Conservation (phyloP, 148 eudicot species). For the Rhododendron kiyosumense region DNA sequence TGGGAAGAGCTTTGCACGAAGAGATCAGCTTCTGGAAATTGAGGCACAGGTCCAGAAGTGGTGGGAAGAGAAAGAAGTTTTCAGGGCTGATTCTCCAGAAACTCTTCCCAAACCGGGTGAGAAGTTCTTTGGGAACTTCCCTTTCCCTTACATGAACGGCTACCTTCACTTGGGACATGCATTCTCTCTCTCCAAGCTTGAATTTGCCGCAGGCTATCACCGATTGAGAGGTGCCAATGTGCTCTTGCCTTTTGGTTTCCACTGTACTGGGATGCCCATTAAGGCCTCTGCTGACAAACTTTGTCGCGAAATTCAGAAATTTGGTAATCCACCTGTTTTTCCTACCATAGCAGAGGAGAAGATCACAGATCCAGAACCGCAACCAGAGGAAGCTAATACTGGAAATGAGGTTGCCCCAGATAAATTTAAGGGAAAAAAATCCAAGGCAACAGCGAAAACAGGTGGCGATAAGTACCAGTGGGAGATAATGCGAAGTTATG, state of each 20-base stretch:
- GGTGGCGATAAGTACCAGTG: slow-evolving; percentile 74
- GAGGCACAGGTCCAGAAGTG: slow-evolving; percentile 47
- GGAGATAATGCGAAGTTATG: slow-evolving; percentile 92
- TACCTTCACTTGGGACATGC: slow-evolving; percentile 88
- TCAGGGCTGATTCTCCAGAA: slow-evolving; percentile 51
- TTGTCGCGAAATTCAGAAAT: slow-evolving; percentile 55
- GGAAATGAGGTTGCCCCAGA: slow-evolving; percentile 45
- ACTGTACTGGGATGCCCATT: slow-evolving; percentile 94
- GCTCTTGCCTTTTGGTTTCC: slow-evolving; percentile 85
- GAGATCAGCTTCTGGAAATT: slow-evolving; percentile 68
- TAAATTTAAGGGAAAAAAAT: slow-evolving; percentile 78
- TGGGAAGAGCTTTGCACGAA: slow-evolving; percentile 65
- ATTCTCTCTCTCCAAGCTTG: slow-evolving; percentile 83
- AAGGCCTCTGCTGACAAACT: slow-evolving; percentile 93
- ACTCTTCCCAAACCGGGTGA: slow-evolving; percentile 59
- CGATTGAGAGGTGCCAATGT: slow-evolving; percentile 84
- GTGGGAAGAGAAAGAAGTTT: slow-evolving; percentile 69
- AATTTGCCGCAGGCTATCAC: slow-evolving; percentile 83
- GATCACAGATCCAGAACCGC: slow-evolving; percentile 23
- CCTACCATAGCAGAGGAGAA: slow-evolving; percentile 48
- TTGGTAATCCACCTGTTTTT: slow-evolving; percentile 77
- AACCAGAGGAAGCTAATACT: slow-evolving; percentile 33
- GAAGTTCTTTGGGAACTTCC: slow-evolving; percentile 87
- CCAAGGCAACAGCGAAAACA: slow-evolving; percentile 70
- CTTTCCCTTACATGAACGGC: slow-evolving; percentile 97